Evolutionary conservation across 257 asterid species (phyloP), one percentile per base, ranked within the genome.

Genomic region (Thymus mandschuricus): DNA sequence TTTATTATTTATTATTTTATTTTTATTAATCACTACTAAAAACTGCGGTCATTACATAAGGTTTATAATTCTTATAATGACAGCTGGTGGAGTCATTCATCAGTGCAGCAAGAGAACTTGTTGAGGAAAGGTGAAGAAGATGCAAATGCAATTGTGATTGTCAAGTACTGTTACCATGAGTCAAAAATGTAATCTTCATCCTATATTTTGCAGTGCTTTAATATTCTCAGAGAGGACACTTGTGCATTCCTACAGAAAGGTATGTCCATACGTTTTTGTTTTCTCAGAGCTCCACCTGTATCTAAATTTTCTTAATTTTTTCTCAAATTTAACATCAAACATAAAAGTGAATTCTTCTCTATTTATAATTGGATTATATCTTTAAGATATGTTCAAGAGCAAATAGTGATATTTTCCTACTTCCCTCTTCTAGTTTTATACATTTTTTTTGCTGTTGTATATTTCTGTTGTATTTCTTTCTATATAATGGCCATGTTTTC

Each of bases 191-290:
- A 78, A 48, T 72, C 61, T 59, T 69, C 43, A 45, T 48, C 69
- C 44, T 29, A 27, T 62, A 15, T 63, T 60, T 69, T 81, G 71
- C 93, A 94, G 99, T 66, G 99, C 98, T 61, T 84, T 94, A 76
- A 66, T 83, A 60, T 84, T 89, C 81, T 79, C 89, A 87, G 99
- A 94, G 72, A 83, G 97, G 79, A 82, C 91, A 51, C 96, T 94
- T 81, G 75, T 94, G 76, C 95, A 91, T 82, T 87, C 99, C 10
- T 91, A 91, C 80, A 89, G 97, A 55, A 94, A 94, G 96, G 99
- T 89, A 76, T 73, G 66, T 54, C 64, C 55, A 33, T 8, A 44
- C 71, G n/a, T 59, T 34, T 67, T 58, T 52, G 6, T 3, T 66
- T 48, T 51, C 55, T 63, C 45, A 30, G 55, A 50, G 57, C 21